These are phyloP conservation scores for Saccharata proteae DNA, from an alignment of 2,329 filamentous ascomycete genomes.

Conservation along the genomic window DNA sequence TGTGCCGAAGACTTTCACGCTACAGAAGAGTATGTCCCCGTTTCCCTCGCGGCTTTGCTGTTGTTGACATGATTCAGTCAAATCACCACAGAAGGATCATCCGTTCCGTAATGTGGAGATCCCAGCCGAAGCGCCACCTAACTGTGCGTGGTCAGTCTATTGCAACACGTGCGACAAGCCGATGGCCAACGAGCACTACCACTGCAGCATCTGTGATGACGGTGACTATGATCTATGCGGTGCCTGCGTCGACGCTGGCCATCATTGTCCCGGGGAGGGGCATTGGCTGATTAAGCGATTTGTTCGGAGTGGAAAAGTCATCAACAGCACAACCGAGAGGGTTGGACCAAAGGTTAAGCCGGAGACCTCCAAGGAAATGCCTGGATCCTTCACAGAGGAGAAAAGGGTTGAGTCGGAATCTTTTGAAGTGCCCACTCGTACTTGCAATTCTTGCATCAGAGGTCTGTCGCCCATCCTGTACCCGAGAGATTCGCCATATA, in stretches of 20 bases:
- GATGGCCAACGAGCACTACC: slow-evolving; percentile 76
- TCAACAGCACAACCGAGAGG: slow-evolving; percentile 76
- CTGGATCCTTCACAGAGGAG: slow-evolving; percentile 6
- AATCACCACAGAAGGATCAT: no score
- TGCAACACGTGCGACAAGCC: slow-evolving; percentile 80
- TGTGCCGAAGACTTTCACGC: slow-evolving; percentile 28
- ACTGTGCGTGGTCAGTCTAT: slow-evolving; percentile 70
- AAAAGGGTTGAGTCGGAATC: slow-evolving; percentile 26
- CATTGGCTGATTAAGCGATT: slow-evolving; percentile 95
- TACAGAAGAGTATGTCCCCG: slow-evolving; percentile 21
- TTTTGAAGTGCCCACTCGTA: slow-evolving; percentile 40
- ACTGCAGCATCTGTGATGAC: slow-evolving; percentile 85
- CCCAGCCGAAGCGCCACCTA: slow-evolving; percentile 17
- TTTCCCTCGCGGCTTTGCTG: not conserved
- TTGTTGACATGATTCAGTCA: not conserved
- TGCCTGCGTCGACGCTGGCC: slow-evolving; percentile 60
- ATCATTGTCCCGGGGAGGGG: slow-evolving; percentile 62
- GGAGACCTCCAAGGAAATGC: slow-evolving; percentile 16
- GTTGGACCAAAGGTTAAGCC: slow-evolving; percentile 51
- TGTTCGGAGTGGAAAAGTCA: slow-evolving; percentile 64
- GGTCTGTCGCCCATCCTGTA: slow-evolving; percentile 27
- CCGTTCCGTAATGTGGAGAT: slow-evolving; percentile 29
- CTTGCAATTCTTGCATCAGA: slow-evolving; percentile 60
- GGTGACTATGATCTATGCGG: slow-evolving; percentile 93
- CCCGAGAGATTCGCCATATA: not conserved